Conservation (phyloP, 2,329 filamentous ascomycete genomes). For the Ascochyta koolunga region DNA sequence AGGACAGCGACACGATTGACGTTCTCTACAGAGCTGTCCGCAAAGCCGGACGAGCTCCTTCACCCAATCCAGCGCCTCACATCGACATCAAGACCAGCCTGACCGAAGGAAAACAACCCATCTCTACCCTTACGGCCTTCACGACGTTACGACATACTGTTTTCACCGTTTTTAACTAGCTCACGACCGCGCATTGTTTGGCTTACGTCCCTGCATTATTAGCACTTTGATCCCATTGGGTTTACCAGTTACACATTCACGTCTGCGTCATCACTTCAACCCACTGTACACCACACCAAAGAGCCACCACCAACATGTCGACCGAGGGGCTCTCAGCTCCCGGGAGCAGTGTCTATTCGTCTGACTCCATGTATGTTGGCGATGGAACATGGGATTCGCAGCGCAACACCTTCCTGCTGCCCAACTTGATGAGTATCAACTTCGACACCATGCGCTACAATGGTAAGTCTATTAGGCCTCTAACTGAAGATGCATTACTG, state of each 20-base stretch:
- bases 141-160: constrained; percentile 42
- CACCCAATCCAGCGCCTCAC: constrained; percentile 20
- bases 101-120: constrained; percentile 21
- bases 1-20: constrained; percentile 32
- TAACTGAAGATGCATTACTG: constrained; percentile 8
- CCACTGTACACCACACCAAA: background rate
- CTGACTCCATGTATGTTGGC: constrained; percentile 75
- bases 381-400: constrained; percentile 84
- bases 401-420: constrained; percentile 78
- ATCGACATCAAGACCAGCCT: constrained; percentile 27
- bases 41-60: constrained; percentile 41
- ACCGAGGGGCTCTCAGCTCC: constrained; percentile 64
- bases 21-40: constrained; percentile 39
- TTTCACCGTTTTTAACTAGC: constrained; percentile 16
- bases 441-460: constrained; percentile 86
- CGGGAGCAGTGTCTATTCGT: constrained; percentile 75
- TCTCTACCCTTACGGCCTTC: constrained; percentile 27
- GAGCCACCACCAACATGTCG: constrained; percentile 31
- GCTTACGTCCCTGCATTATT: constrained; percentile 15
- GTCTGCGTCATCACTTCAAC: constrained; percentile 11
- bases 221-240: background rate
- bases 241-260: constrained; percentile 17
- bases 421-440: constrained; percentile 76
- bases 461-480: constrained; percentile 57
- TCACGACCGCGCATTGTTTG: constrained; percentile 16